These are phyloP conservation scores for Seminavis robusta DNA, from an alignment of 108 stramenopile species.

Conservation along the genomic window DNA sequence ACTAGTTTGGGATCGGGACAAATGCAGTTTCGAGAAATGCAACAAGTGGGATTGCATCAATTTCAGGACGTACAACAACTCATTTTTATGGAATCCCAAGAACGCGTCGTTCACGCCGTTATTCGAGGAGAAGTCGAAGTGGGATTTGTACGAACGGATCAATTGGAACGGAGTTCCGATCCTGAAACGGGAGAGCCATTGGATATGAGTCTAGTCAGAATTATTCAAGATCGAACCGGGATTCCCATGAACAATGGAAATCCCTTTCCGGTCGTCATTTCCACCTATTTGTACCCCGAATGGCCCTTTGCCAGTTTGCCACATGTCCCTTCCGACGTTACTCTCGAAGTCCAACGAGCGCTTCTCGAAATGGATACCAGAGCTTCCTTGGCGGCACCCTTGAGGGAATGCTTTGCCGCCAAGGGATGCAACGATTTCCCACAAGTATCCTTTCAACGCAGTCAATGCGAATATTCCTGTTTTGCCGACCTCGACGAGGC, in stretches of 20 bases:
- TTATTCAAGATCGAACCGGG: background rate
- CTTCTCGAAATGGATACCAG: background rate
- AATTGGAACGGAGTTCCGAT: background rate
- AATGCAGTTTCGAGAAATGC: background rate
- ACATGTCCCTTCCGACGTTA: background rate
- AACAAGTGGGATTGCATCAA: background rate
- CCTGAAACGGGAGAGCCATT: background rate
- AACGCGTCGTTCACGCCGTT: conserved; percentile 4
- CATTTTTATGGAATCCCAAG: background rate
- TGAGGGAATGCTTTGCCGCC: background rate
- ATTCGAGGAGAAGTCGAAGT: conserved; percentile 1
- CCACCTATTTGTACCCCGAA: background rate
- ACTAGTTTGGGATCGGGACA: background rate
- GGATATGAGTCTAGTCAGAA: background rate
- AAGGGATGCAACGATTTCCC: too few relatives aligned
- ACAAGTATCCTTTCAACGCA: background rate
- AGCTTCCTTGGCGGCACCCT: background rate
- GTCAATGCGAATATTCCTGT: background rate
- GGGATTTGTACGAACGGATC: conserved; percentile 11
- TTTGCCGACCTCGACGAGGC: background rate
- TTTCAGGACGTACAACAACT: background rate
- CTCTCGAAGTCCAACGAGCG: background rate
- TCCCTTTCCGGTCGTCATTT: background rate
- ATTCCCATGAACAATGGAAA: background rate
- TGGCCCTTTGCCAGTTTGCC: background rate